phyloP scores from a whole-genome alignment of 495 filamentous ascomycete species.

The Podospora australis region DNA sequence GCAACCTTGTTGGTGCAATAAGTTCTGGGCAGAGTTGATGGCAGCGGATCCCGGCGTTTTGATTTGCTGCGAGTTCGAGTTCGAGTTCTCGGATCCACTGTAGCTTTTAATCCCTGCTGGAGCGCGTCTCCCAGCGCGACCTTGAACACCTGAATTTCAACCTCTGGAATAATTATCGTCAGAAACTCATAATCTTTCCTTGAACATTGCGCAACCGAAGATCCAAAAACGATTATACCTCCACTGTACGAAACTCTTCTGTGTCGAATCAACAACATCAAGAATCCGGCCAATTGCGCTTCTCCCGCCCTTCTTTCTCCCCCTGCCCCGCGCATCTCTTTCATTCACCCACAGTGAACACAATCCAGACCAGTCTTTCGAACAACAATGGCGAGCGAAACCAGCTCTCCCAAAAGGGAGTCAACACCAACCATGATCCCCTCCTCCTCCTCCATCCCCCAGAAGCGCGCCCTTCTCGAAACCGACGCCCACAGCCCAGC shows the following conservation, averaged over 20 bases:
- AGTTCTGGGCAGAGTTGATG: neutral
- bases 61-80: neutral
- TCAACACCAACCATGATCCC: conserved; percentile 32
- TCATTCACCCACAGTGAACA: no score
- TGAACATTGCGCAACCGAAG: no score
- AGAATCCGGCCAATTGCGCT: no score
- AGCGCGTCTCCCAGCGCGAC: conserved; percentile 1
- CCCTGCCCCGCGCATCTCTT: no score
- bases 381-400: conserved; percentile 33
- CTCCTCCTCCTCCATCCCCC: conserved; percentile 47
- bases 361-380: no score
- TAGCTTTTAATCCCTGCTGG: conserved; percentile 1
- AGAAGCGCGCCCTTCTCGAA: conserved; percentile 44
- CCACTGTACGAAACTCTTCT: no score
- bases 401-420: conserved; percentile 33
- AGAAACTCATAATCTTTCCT: no score
- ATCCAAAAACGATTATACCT: no score
- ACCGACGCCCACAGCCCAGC: conserved; percentile 51
- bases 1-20: no score
- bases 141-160: neutral
- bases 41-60: neutral
- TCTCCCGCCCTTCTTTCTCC: no score
- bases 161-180: no score
- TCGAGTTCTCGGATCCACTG: neutral
- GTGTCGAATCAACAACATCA: no score